Evolutionary conservation across 2,329 filamentous ascomycete species (phyloP), one percentile per base, ranked within the genome.

Genomic region (Hypomyces rosellus): DNA sequence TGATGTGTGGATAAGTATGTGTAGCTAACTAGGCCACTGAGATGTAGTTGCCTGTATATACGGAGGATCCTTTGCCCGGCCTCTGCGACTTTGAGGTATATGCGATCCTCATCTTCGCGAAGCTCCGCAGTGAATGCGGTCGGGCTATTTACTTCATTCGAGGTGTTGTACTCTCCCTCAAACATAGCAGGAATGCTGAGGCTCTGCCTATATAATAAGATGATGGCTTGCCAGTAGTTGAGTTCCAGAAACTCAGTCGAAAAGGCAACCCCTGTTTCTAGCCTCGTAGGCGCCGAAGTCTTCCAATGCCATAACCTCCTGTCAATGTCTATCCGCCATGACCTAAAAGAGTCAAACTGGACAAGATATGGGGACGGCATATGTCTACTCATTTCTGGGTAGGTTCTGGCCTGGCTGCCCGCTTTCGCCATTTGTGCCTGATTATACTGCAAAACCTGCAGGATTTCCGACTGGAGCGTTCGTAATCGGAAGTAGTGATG

Each of bases 151-250:
- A 85, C 80, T 58, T 85, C 82, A 52, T 79, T 78, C 4, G 80
- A 78, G 2, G 81, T 81, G 59, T 81, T 78, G 58, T 84, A 83
- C 68, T 96, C 92, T 48, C 84, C 84, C 48, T 91, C 89, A 51
- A 97, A 83, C 62, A 90, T 83, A 38, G 86, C 82, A 1, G 92
- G 92, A 15, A 96, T 88, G 45, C 88, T 86, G 54, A 96, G 69
- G 66, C 90, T 93, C 67, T 96, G 92, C 49, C 92, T 79, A 66
- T 97, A 97, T 16, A 97, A 79, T 85, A 96, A 90, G 58, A 96
- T 95, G 54, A 97, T 84, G 3, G 90, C 89, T 66, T 96, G 92
- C 91, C 92, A 97, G 69, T 97, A 97, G 67, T 97, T 97, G 54
- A 97, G 77, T 61, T 96, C 89, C 4, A 96, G 71, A 61, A 97